Base-by-base conservation (phyloP, 305 asterid species). In the Rubia tinctorum region DNA sequence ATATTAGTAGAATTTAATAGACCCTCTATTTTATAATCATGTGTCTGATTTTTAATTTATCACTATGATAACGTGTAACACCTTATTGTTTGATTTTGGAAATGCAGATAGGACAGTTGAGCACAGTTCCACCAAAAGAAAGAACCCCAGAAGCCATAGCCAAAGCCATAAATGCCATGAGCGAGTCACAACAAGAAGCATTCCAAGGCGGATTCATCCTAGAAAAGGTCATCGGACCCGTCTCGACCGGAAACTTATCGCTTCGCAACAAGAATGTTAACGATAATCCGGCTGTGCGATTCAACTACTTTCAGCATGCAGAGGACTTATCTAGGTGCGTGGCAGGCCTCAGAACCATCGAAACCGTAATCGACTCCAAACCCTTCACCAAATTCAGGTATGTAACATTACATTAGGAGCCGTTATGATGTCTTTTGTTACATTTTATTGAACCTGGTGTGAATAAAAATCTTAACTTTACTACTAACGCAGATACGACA, bases 141-240 rank as follows among this genome's bases (percentile, higher is more conserved):
- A 90, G 99, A 77, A 94, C 89, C 11, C 84, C 86, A 63, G 83
- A 88, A 76, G 97, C 97, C 69, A 66, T 94, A 37, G 76, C 84
- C 18, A 72, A 69, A 68, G 98, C 97, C 8, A 84, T 86, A 0
- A 76, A 84, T 8, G 82, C 85, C 61, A 84, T 91, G 91, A 73
- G 85, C 74, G 69, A 79, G 55, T 88, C 90, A 2, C 85, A 82
- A 10, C 83, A 83, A 6, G 20, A 82, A 0, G 83, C 76, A 1
- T 89, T 94, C 71, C 69, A 75, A n/a, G 99, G 99, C 6, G 99
- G 99, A 43, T 90, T 94, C 88, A 80, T 94, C 40, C 76, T 92
- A 2, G 99, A 94, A 73, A 94, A 94, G 51, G 44, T 90, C 27
- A 88, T 66, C 79, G 94, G 97, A 49, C 97, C 98, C 1, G 34